Evolutionary conservation across 148 eudicot genomes (phyloP).

Genomic region (Spergularia bocconei): DNA sequence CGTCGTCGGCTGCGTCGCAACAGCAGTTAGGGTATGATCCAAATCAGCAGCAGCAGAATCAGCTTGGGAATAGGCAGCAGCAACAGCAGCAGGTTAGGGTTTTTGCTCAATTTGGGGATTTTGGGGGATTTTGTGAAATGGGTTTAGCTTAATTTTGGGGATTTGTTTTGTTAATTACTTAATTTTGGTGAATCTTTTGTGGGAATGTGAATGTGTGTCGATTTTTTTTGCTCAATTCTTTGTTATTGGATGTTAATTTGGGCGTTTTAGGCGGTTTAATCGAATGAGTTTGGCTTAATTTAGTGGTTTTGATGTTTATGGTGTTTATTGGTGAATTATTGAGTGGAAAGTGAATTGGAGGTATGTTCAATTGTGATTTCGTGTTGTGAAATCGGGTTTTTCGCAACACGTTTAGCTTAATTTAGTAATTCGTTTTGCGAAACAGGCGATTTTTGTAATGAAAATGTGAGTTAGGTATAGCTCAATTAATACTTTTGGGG

Average conservation of each 20-base stretch:
- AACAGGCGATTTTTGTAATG: neutral
- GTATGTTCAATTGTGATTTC: neutral
- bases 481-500: neutral
- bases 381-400: neutral
- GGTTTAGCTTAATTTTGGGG: constrained; percentile 19
- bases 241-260: neutral
- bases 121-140: constrained; percentile 8
- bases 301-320: neutral
- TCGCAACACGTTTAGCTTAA: neutral
- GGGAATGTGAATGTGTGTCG: neutral
- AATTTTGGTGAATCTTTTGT: constrained; percentile 13
- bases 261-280: neutral
- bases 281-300: constrained; percentile 15
- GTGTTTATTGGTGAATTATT: constrained; percentile 9
- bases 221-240: neutral
- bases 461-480: constrained; percentile 1
- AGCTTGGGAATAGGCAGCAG: constrained; percentile 32
- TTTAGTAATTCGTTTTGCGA: neutral
- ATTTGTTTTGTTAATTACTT: neutral
- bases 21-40: constrained; percentile 61
- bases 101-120: constrained; percentile 14
- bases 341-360: neutral
- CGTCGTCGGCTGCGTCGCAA: constrained; percentile 67
- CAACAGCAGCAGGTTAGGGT: constrained; percentile 37
- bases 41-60: constrained; percentile 47